Percentiles rank a stretch among this genome's conserved stretches.
These are phyloP conservation scores for Tetragonia tetragonoides DNA, from an alignment of 148 eudicot genomes.

Conservation along the genomic window DNA sequence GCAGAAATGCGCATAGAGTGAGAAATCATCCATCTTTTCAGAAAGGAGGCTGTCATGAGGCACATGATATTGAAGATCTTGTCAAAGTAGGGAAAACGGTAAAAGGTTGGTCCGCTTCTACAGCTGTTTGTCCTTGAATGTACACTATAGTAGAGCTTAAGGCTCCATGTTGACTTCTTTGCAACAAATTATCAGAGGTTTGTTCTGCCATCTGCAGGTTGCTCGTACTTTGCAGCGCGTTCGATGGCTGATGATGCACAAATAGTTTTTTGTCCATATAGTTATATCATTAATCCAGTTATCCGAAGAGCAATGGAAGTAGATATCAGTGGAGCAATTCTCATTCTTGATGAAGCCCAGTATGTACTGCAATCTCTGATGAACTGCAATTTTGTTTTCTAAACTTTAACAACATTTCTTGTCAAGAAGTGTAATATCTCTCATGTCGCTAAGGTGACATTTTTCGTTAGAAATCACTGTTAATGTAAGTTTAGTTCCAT, in stretches of 20 bases:
- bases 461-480: not conserved
- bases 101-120: constrained; percentile 45
- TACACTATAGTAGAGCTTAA: constrained; percentile 1
- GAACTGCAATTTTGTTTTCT: not conserved
- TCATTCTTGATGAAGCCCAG: constrained; percentile 99
- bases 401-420: constrained; percentile 5
- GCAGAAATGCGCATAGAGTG: constrained; percentile 72
- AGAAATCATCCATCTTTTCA: constrained; percentile 74
- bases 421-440: constrained; percentile 3
- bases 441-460: not conserved
- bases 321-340: constrained; percentile 64
- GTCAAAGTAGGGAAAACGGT: constrained; percentile 76
- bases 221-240: constrained; percentile 92
- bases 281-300: constrained; percentile 75
- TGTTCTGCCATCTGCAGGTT: constrained; percentile 59
- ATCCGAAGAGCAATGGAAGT: constrained; percentile 91
- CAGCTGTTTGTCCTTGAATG: not conserved
- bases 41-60: constrained; percentile 87
- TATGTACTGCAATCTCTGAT: constrained; percentile 38
- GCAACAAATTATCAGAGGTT: constrained; percentile 11
- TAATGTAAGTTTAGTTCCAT: not conserved
- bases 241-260: constrained; percentile 86
- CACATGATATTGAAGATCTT: constrained; percentile 96
- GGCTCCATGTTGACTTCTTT: not conserved
- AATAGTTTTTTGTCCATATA: constrained; percentile 88